A percentile compares a stretch with the other conserved stretches of the same genome.
These are phyloP conservation scores for Drosera spatulata DNA, from an alignment of 179 eudicot genomes.

Conservation along the genomic window DNA sequence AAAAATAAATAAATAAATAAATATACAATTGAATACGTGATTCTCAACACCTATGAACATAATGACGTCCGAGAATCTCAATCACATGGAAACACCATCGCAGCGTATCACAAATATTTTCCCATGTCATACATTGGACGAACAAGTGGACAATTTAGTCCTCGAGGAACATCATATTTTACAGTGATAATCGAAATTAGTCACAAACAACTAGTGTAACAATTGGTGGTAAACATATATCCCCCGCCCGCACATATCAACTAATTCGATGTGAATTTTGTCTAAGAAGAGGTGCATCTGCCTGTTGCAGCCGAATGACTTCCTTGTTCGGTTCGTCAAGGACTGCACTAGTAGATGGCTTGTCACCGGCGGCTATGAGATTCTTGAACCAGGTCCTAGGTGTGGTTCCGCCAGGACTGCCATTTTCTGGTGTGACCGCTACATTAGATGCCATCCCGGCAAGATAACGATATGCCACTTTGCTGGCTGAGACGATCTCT, in stretches of 20 bases:
- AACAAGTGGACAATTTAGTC: too few relatives aligned
- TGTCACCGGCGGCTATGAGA: conserved; percentile 53
- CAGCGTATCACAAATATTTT: too few relatives aligned
- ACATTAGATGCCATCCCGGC: conserved; percentile 45
- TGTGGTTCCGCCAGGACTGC: conserved; percentile 26
- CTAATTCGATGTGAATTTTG: neutral
- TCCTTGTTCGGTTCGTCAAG: conserved; percentile 45
- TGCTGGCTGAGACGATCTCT: conserved; percentile 88
- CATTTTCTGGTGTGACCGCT: conserved; percentile 30
- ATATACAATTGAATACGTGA: too few relatives aligned
- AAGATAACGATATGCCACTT: conserved; percentile 73
- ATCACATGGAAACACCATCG: too few relatives aligned
- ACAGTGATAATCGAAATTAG: too few relatives aligned
- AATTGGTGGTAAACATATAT: too few relatives aligned
- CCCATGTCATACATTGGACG: too few relatives aligned
- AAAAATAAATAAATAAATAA: too few relatives aligned
- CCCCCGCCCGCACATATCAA: neutral
- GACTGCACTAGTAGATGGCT: conserved; percentile 63
- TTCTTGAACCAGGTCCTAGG: conserved; percentile 72
- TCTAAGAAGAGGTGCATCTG: conserved; percentile 7
- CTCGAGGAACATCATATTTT: too few relatives aligned
- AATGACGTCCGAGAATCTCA: too few relatives aligned
- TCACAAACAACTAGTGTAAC: too few relatives aligned
- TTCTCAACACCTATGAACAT: too few relatives aligned
- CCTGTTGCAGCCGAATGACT: conserved; percentile 16